These are phyloP conservation scores for Cryptococcus sp. DNA, from an alignment of 1,284 basidiomycete genomes.

Conservation along the genomic window DNA sequence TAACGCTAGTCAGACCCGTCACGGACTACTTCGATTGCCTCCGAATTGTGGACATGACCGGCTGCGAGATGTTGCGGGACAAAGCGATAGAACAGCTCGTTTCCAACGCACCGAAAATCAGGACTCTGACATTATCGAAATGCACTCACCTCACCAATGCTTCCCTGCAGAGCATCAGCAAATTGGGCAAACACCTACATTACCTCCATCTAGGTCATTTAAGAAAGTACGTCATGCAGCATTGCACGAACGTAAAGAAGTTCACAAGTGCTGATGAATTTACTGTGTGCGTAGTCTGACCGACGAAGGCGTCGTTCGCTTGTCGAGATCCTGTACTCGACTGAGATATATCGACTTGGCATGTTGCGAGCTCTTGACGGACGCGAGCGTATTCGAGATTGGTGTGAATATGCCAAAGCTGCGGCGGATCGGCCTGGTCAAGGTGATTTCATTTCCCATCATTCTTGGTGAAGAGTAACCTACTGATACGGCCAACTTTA, in stretches of 20 bases:
- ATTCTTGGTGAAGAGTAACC: neutral
- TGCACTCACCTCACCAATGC: constrained; percentile 83
- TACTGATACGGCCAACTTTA: constrained; percentile 32
- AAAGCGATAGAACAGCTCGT: constrained; percentile 88
- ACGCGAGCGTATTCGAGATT: constrained; percentile 90
- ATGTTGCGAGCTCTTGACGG: constrained; percentile 85
- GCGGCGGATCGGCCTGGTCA: constrained; percentile 90
- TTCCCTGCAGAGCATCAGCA: constrained; percentile 79
- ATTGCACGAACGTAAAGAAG: neutral
- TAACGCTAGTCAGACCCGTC: constrained; percentile 27
- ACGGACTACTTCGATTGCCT: constrained; percentile 67
- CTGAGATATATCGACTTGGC: constrained; percentile 96
- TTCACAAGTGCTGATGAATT: constrained; percentile 2
- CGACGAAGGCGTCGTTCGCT: constrained; percentile 78
- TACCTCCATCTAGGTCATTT: constrained; percentile 96
- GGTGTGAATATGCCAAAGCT: constrained; percentile 81
- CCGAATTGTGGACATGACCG: constrained; percentile 86
- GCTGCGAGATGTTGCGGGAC: constrained; percentile 79
- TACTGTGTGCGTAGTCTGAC: constrained; percentile 59
- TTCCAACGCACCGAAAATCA: constrained; percentile 81
- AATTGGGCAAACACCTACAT: constrained; percentile 87
- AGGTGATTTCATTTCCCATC: constrained; percentile 58
- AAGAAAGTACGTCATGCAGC: constrained; percentile 53
- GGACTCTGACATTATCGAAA: constrained; percentile 90
- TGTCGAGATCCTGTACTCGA: constrained; percentile 88